phyloP scores from a whole-genome alignment of 208 protist species.

The Vickermania ingenoplastis region DNA sequence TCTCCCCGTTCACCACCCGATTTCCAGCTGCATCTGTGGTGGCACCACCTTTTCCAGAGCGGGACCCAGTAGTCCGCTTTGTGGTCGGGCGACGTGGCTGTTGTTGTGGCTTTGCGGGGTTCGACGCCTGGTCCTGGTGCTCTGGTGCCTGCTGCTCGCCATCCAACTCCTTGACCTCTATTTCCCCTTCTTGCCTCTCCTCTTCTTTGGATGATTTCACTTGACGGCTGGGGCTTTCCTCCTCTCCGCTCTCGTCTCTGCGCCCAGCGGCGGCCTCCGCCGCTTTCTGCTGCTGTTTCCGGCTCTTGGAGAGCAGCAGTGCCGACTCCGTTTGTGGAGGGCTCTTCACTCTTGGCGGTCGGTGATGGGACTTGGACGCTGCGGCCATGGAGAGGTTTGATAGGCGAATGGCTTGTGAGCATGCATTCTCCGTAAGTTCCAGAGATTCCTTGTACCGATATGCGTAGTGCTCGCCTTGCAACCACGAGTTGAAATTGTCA shows the following conservation, averaged over 20 bases:
- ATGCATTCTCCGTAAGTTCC: not conserved
- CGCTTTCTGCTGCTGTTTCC: not conserved
- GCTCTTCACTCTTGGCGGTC: not conserved
- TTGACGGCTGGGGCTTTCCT: not conserved
- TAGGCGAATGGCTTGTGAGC: not conserved
- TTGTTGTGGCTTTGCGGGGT: not conserved
- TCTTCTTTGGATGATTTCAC: not conserved
- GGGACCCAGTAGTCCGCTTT: too few relatives aligned
- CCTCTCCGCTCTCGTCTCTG: not conserved
- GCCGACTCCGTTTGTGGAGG: not conserved
- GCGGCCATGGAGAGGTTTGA: slow-evolving; percentile 2
- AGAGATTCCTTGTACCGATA: slow-evolving; percentile 6
- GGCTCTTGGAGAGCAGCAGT: not conserved
- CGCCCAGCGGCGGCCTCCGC: not conserved
- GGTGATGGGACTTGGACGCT: slow-evolving; percentile 2
- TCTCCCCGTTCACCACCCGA: not conserved
- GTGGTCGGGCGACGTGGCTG: too few relatives aligned
- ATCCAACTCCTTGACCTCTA: too few relatives aligned
- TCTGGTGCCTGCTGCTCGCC: too few relatives aligned
- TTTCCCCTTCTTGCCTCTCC: not conserved
- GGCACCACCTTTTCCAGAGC: too few relatives aligned
- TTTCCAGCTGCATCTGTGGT: not conserved
- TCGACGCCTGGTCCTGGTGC: too few relatives aligned
- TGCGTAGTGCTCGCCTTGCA: slow-evolving; percentile 17
- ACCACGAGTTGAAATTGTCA: slow-evolving; percentile 12